phyloP scores from a whole-genome alignment of 2,329 filamentous ascomycete species.

The Immersiporthe knoxdaviesiana region DNA sequence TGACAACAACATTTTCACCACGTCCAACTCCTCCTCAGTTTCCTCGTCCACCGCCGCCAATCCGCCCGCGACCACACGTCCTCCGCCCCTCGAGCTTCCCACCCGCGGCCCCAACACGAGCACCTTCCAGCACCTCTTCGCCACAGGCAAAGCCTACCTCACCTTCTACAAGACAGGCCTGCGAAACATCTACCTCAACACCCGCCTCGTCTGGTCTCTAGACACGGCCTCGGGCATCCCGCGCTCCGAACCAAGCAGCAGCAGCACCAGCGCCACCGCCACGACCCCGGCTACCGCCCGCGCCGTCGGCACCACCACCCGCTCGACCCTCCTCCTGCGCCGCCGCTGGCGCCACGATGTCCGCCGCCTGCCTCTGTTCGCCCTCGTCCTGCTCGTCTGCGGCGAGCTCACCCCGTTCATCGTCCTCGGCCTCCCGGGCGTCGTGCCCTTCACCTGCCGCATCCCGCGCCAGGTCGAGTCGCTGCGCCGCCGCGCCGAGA shows the following conservation, averaged over 20 bases:
- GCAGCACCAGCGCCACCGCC: constrained; percentile 41
- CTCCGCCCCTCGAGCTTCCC: constrained; percentile 69
- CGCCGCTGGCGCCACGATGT: constrained; percentile 72
- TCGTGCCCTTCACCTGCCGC: constrained; percentile 81
- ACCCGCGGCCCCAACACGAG: constrained; percentile 50
- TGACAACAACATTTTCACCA: not conserved
- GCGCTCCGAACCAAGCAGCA: constrained; percentile 39
- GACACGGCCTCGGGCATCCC: constrained; percentile 33
- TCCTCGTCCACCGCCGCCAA: constrained; percentile 50
- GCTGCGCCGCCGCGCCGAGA: constrained; percentile 56
- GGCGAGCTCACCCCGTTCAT: constrained; percentile 87
- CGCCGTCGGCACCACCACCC: constrained; percentile 48
- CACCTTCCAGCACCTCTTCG: constrained; percentile 57
- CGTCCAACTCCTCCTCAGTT: not conserved
- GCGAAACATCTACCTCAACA: constrained; percentile 73
- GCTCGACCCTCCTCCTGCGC: constrained; percentile 73
- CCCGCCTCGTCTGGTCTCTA: constrained; percentile 52
- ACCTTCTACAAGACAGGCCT: constrained; percentile 88
- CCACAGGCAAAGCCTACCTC: constrained; percentile 74
- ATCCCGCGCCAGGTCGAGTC: constrained; percentile 75
- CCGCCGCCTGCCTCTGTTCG: constrained; percentile 78
- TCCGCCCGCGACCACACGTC: constrained; percentile 72
- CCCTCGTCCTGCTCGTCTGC: constrained; percentile 72
- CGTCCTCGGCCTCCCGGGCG: constrained; percentile 68
- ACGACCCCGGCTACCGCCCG: constrained; percentile 43